phyloP scores from a whole-genome alignment of 805 yeast genomes.

The Zygotorulaspora danielsina region DNA sequence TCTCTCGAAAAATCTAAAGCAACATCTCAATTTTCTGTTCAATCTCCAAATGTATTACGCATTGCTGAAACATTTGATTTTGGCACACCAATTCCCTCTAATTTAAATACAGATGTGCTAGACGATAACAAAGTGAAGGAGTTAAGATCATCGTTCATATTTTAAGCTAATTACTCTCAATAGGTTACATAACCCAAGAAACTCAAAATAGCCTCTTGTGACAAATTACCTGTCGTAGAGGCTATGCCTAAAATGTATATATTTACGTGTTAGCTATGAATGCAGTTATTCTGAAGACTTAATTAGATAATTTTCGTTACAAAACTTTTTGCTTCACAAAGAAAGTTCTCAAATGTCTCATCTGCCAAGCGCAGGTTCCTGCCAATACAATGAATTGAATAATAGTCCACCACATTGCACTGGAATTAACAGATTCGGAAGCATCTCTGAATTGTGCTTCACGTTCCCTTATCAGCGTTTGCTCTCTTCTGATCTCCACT shows the following conservation, averaged over 20 bases:
- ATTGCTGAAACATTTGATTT: constrained; percentile 14
- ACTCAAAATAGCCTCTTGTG: too few species aligned
- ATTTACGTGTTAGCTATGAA: too few species aligned
- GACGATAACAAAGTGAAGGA: constrained; percentile 23
- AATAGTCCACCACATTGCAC: constrained; percentile 71
- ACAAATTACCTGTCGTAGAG: too few species aligned
- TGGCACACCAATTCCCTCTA: constrained; percentile 21
- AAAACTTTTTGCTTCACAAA: constrained; percentile 69
- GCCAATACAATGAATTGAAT: constrained; percentile 60
- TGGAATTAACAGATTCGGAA: constrained; percentile 64
- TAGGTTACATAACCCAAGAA: too few species aligned
- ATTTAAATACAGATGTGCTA: constrained; percentile 12
- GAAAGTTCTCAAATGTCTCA: constrained; percentile 67
- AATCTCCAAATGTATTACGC: not conserved
- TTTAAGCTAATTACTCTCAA: too few species aligned
- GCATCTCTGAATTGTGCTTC: constrained; percentile 69
- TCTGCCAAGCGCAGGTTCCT: constrained; percentile 69
- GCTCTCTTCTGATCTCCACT: constrained; percentile 60
- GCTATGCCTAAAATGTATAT: too few species aligned
- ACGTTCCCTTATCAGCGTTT: constrained; percentile 64
- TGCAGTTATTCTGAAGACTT: too few species aligned
- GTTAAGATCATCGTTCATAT: constrained; percentile 22
- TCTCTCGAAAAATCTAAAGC: not conserved
- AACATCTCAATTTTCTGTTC: not conserved
- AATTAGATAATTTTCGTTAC: too few species aligned